Conservation (phyloP, 371 early-diverging fungal species). For the Syncephalastrum sp. region DNA sequence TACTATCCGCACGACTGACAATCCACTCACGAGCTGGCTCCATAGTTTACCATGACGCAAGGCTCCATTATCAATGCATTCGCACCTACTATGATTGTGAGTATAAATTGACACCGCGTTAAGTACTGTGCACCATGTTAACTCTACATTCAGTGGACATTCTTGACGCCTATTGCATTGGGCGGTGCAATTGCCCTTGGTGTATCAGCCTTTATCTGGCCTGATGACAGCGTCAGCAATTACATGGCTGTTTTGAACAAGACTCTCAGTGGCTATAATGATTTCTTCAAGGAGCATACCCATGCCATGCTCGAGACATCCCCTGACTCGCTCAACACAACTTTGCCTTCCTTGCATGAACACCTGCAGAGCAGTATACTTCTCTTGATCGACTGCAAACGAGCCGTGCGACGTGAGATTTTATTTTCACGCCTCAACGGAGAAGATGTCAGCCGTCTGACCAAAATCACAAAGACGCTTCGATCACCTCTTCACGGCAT, state of each 20-base stretch:
- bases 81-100: constrained; percentile 21
- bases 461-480: constrained; percentile 20
- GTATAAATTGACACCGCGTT: background rate
- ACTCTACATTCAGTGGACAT: constrained; percentile 20
- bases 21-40: background rate
- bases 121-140: background rate
- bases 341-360: constrained; percentile 17
- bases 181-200: constrained; percentile 26
- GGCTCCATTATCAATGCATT: constrained; percentile 16
- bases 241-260: constrained; percentile 18
- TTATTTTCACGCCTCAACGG: constrained; percentile 24
- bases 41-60: constrained; percentile 29
- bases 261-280: constrained; percentile 24
- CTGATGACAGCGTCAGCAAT: constrained; percentile 35
- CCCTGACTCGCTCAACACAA: background rate
- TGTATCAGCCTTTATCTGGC: constrained; percentile 32
- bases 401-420: constrained; percentile 33
- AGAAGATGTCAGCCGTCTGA: constrained; percentile 26
- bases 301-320: constrained; percentile 21
- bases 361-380: constrained; percentile 22
- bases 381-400: constrained; percentile 33
- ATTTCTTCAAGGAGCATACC: constrained; percentile 29
- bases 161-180: constrained; percentile 26
- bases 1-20: background rate
- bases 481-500: constrained; percentile 27